These are phyloP conservation scores for Apiospora sp. DNA, from an alignment of 2,329 filamentous ascomycete genomes.

Conservation along the genomic window DNA sequence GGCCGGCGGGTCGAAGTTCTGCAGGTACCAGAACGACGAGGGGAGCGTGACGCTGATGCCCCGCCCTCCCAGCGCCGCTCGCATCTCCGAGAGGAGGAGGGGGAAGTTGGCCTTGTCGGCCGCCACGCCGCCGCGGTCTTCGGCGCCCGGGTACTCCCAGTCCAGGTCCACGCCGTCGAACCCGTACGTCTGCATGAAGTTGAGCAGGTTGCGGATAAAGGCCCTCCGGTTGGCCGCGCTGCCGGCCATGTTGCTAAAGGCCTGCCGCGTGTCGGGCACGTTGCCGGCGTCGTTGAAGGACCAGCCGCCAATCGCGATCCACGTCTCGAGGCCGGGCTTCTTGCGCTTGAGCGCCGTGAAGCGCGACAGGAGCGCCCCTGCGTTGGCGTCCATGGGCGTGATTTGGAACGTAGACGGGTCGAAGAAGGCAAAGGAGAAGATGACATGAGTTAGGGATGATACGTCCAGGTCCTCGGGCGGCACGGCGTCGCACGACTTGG, in stretches of 20 bases:
- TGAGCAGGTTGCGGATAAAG: conserved; percentile 29
- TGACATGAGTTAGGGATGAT: conserved; percentile 35
- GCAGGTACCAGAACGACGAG: conserved; percentile 22
- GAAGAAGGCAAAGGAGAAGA: conserved; percentile 46
- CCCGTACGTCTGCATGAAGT: conserved; percentile 31
- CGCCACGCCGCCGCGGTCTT: conserved; percentile 31
- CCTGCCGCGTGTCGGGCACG: conserved; percentile 23
- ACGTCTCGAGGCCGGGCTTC: conserved; percentile 37
- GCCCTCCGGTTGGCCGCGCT: conserved; percentile 26
- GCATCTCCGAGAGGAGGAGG: conserved; percentile 56
- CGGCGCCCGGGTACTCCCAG: conserved; percentile 48
- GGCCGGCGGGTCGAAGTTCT: conserved; percentile 26
- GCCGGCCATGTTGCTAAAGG: conserved; percentile 31
- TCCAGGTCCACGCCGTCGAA: conserved; percentile 39
- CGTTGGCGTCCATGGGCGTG: conserved; percentile 37
- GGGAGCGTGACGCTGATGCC: conserved; percentile 27
- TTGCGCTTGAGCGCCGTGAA: conserved; percentile 36
- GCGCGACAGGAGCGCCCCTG: conserved; percentile 30
- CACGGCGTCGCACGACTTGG: no score
- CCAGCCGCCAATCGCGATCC: conserved; percentile 46
- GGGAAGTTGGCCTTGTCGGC: conserved; percentile 33
- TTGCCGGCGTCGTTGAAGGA: conserved; percentile 34
- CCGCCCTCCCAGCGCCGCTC: conserved; percentile 6
- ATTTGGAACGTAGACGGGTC: conserved; percentile 40
- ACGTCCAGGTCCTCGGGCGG: no score